phyloP scores from a whole-genome alignment of 2,329 filamentous ascomycete genomes.

The Hypoxylon sp. region DNA sequence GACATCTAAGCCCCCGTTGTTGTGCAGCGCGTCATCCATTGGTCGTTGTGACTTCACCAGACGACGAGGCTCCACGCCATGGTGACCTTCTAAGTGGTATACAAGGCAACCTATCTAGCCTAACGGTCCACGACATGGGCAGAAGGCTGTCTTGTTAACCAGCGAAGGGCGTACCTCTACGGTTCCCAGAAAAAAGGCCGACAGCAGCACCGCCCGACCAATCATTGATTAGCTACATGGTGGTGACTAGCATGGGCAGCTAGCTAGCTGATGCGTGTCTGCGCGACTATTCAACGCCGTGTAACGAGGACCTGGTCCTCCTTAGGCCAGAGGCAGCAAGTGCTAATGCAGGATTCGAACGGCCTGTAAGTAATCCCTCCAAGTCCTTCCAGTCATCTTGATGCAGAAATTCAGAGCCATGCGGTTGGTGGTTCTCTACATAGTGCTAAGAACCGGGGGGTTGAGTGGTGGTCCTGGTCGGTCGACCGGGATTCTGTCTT shows the following conservation, averaged over 20 bases:
- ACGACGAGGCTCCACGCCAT: background rate
- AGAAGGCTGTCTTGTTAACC: background rate
- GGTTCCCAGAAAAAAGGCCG: slow-evolving; percentile 2
- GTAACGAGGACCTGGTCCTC: slow-evolving; percentile 19
- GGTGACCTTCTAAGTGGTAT: background rate
- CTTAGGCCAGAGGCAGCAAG: slow-evolving; percentile 1
- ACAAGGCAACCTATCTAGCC: slow-evolving; percentile 3
- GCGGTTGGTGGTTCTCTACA: slow-evolving; percentile 8
- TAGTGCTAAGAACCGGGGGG: background rate
- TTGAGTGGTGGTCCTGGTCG: background rate
- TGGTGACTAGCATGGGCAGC: slow-evolving; percentile 4
- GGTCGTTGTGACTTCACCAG: background rate
- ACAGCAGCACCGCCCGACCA: slow-evolving; percentile 9
- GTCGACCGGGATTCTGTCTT: background rate
- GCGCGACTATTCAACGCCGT: slow-evolving; percentile 26
- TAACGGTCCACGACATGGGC: slow-evolving; percentile 11
- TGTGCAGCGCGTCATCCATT: background rate
- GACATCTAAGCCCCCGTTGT: background rate
- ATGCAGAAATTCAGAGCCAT: slow-evolving; percentile 13
- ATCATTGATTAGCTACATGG: background rate
- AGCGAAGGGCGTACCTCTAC: slow-evolving; percentile 11
- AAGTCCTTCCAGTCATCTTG: background rate
- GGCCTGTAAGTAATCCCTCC: slow-evolving; percentile 20
- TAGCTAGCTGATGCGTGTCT: slow-evolving; percentile 11
- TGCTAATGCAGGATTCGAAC: slow-evolving; percentile 18